Base-by-base conservation (phyloP, 176 grass and related monocot genomes). In the Typha latifolia region DNA sequence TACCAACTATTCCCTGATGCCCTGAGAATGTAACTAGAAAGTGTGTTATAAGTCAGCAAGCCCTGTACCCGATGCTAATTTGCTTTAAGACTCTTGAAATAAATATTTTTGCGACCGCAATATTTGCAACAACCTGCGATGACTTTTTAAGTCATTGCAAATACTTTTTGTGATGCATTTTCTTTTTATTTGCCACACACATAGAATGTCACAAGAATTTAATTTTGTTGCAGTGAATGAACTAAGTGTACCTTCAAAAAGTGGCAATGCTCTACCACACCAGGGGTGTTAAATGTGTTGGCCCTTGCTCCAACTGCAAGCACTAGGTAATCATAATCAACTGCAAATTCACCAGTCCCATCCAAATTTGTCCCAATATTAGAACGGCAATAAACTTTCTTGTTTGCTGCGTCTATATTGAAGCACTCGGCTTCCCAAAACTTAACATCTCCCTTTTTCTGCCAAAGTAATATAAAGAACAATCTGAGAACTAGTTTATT, bases 281-380 rank as follows among this genome's bases (percentile, higher is more conserved):
- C 88, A 67, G 88, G 93, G 55, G 93, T 97, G 72, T 89, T 89
- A 50, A 97, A 97, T 67, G 93, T 97, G 80, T 82, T 92, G 50
- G 84, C 74, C 66, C 70, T 76, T 47, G 85, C 93, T 49, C 93
- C 93, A 67, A 97, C 82, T 66, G 93, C 77, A 69, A 97, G 78
- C 22, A 97, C 85, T 43, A 97, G 72, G 32, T 84, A 97, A 57
- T 97, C 93, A 76, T 89, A 97, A 66, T 91, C 78, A 31, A 97
- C 63, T 69, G 82, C 63, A 80, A 96, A 97, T 74, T 97, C 93
- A 24, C 88, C 93, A 31, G 82, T 89, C 26, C 93, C 93, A 53
- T 91, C 84, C 52, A 86, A 73, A 76, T 86, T 97, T 14, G 93
- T 92, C 12, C 88, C 93, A 4, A 86, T 51, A 61, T 82, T 66